phyloP scores from a whole-genome alignment of 805 yeast species.

The Hagleromyces aurorensis region DNA sequence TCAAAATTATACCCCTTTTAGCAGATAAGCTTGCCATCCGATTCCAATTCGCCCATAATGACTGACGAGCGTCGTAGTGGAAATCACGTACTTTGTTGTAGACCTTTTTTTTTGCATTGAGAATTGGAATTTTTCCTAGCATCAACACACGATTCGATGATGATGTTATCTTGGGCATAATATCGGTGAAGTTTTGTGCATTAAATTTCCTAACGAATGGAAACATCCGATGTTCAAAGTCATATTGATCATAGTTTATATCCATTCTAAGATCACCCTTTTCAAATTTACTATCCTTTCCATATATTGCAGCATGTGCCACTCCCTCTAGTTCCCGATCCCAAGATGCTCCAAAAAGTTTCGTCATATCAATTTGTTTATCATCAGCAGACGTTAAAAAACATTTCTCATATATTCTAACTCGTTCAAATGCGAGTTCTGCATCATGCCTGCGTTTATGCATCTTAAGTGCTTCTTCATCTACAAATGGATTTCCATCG shows the following conservation, averaged over 20 bases:
- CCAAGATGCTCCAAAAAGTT: constrained; percentile 1
- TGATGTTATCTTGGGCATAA: constrained; percentile 12
- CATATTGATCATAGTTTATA: constrained; percentile 12
- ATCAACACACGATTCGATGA: constrained; percentile 7
- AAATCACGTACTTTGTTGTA: constrained; percentile 1
- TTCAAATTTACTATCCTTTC: constrained; percentile 1
- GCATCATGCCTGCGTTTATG: constrained; percentile 7
- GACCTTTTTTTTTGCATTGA: background rate
- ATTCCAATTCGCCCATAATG: constrained; percentile 18
- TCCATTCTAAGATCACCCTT: background rate
- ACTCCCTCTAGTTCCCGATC: background rate
- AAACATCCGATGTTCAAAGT: constrained; percentile 21
- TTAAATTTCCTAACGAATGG: constrained; percentile 13
- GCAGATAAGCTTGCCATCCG: constrained; percentile 8
- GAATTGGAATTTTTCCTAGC: constrained; percentile 10
- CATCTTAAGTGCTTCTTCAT: constrained; percentile 4
- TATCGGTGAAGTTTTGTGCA: constrained; percentile 7
- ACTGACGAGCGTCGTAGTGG: constrained; percentile 7
- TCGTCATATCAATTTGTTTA: constrained; percentile 1
- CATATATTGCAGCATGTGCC: background rate
- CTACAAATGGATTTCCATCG: constrained; percentile 3
- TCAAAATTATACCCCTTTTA: constrained; percentile 17
- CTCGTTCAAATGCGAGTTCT: constrained; percentile 12
- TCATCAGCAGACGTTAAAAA: constrained; percentile 9
- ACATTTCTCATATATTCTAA: constrained; percentile 18